phyloP scores from a whole-genome alignment of 192 early-diverging fungal genomes.

The Lobulomyces angularis region DNA sequence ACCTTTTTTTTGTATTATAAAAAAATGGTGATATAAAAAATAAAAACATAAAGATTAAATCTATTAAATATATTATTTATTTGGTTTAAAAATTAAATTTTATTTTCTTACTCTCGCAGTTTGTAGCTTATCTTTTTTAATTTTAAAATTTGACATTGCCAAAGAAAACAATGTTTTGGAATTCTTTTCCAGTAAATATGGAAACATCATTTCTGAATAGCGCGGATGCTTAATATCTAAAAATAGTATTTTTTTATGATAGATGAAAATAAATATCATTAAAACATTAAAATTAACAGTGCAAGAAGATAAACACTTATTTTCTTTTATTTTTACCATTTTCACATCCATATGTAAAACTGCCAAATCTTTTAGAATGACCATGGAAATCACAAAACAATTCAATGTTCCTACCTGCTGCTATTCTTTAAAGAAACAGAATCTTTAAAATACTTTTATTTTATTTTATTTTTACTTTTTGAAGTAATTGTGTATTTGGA shows the following conservation, averaged over 20 bases:
- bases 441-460: too few species aligned
- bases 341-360: conserved; percentile 32
- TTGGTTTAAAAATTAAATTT: background rate
- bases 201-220: too few species aligned
- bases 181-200: conserved; percentile 13
- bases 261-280: background rate
- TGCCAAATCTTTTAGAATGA: conserved; percentile 27
- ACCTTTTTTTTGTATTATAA: too few species aligned
- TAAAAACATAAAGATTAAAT: background rate
- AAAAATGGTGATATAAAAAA: too few species aligned
- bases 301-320: background rate
- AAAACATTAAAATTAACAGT: background rate
- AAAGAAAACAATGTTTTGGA: conserved; percentile 17
- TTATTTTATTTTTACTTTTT: too few species aligned
- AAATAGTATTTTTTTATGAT: conserved; percentile 17
- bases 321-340: conserved; percentile 12
- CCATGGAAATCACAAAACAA: conserved; percentile 35
- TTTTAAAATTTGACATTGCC: conserved; percentile 20
- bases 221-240: too few species aligned
- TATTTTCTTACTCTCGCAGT: conserved; percentile 13
- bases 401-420: conserved; percentile 7
- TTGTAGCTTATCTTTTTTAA: conserved; percentile 21
- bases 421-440: conserved; percentile 14
- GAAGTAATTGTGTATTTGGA: conserved; percentile 3
- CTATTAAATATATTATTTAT: background rate